These are phyloP conservation scores for Sugiyamaella xylanicola DNA, from an alignment of 1,139 yeast species.

Conservation along the genomic window DNA sequence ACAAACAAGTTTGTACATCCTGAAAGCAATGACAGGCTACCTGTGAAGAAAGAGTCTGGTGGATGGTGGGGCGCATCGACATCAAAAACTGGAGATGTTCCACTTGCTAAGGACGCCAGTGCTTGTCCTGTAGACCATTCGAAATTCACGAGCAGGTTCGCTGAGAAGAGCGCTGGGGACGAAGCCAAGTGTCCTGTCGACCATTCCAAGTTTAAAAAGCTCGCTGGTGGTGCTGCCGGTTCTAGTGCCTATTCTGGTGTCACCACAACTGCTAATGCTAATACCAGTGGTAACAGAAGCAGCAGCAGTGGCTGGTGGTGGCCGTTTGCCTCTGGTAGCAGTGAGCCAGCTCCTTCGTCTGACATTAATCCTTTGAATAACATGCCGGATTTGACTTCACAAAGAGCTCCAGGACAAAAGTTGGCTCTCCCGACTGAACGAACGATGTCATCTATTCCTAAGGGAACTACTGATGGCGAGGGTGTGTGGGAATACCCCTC, in stretches of 20 bases:
- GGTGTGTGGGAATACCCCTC: constrained; percentile 98
- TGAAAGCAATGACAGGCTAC: background rate
- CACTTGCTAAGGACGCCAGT: too few relatives aligned
- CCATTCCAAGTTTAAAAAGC: constrained; percentile 17
- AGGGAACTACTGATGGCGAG: constrained; percentile 64
- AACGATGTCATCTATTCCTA: constrained; percentile 82
- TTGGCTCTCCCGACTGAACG: constrained; percentile 78
- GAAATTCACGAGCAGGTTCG: constrained; percentile 28
- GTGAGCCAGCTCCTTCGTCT: constrained; percentile 47
- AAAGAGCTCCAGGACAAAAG: constrained; percentile 78
- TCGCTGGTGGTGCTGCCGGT: constrained; percentile 14
- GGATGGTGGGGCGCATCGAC: too few relatives aligned
- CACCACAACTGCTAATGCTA: too few relatives aligned
- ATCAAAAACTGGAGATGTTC: too few relatives aligned
- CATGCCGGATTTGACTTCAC: constrained; percentile 78
- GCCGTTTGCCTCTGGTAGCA: constrained; percentile 35
- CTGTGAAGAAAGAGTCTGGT: too few relatives aligned
- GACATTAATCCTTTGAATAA: constrained; percentile 74
- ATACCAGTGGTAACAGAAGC: constrained; percentile 1
- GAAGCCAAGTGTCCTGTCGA: constrained; percentile 30
- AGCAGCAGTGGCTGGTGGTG: constrained; percentile 37
- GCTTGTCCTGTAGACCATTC: constrained; percentile 52
- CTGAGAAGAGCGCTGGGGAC: background rate
- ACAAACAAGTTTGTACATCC: constrained; percentile 19
- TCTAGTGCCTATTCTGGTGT: constrained; percentile 25